A percentile compares a stretch with the other conserved stretches of the same genome.
Evolutionary conservation across 176 grass and related monocot genomes (phyloP).

Genomic region (Oryza glaberrima): DNA sequence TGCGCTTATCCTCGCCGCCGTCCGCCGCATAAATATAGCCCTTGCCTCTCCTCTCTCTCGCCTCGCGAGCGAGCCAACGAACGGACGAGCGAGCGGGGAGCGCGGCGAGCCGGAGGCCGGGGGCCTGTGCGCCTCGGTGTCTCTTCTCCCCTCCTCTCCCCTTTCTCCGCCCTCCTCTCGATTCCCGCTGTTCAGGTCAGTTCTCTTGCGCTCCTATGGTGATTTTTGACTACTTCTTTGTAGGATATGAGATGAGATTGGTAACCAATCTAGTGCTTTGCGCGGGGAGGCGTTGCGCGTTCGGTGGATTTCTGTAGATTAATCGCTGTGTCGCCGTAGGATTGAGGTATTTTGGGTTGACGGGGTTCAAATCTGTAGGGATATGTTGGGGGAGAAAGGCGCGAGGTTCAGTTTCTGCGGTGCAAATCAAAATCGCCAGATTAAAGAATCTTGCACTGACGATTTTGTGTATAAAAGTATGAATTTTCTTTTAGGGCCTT

Average conservation of each 20-base stretch:
- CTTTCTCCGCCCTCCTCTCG: neutral
- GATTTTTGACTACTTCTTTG: neutral
- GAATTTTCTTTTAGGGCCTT: neutral
- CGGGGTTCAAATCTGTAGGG: neutral
- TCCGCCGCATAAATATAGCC: neutral
- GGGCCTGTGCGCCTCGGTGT: neutral
- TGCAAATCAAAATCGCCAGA: neutral
- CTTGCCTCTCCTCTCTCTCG: neutral
- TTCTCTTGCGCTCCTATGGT: neutral
- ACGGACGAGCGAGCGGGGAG: too few relatives aligned
- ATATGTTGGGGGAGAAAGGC: neutral
- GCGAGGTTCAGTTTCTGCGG: neutral
- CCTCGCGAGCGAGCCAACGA: neutral
- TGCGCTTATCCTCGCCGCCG: neutral
- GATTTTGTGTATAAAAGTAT: neutral
- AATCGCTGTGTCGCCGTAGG: neutral
- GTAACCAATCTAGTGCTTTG: neutral
- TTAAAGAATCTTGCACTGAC: neutral
- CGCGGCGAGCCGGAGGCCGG: neutral
- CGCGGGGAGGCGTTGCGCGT: too few relatives aligned
- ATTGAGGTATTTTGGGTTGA: neutral
- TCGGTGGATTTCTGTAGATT: neutral
- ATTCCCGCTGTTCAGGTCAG: conserved; percentile 22
- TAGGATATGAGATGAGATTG: neutral
- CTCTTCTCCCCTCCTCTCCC: neutral